Base-by-base conservation (phyloP, 2,329 filamentous ascomycete genomes). In the Stagonosporopsis vannaccii region DNA sequence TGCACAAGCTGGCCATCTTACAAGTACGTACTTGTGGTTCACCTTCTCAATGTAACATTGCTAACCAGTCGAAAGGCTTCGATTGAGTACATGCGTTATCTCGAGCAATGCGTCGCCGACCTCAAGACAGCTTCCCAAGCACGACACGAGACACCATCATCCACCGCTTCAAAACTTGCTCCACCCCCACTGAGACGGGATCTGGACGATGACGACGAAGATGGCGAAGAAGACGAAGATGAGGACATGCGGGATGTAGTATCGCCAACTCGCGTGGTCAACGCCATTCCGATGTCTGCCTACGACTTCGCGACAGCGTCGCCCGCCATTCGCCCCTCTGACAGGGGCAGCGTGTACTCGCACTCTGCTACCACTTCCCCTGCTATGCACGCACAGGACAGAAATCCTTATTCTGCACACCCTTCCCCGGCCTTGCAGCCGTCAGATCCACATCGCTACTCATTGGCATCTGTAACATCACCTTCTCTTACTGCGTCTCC, bases 1-100 rank as follows among this genome's bases (percentile, higher is more conserved):
- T 98, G 95, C 95, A 98, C 77, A 99, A 99, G 78, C 80, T 98
- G 54, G 92, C 93, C 15, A 97, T 98, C 66, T 79, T 98, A 46
- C 92, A 97, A 86, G 93, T 96, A 75, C 62, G 61, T 46, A 23
- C n/a, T 13, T 17, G 12, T 19, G n/a, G 12, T 19, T 9, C 23
- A 13, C 15, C 13, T 13, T 30, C 26, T 15, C 17, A 13, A 45
- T 11, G 3, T 2, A 20, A 2, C 12, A 8, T 36, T 12, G 44
- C 53, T 60, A 13, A 66, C 28, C n/a, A 19, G 42, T 37, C 6
- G 15, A 1, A 62, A 97, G 92, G 94, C 94, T 5, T 95, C 92
- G 42, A 98, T 98, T 58, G 95, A 98, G 68, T 98, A 99, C 68
- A 87, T 98, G 61, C 89, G 91, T 58, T 99, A 99, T 73, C 85